phyloP scores from a whole-genome alignment of 106 monocot genomes.

The Agapanthus africanus region DNA sequence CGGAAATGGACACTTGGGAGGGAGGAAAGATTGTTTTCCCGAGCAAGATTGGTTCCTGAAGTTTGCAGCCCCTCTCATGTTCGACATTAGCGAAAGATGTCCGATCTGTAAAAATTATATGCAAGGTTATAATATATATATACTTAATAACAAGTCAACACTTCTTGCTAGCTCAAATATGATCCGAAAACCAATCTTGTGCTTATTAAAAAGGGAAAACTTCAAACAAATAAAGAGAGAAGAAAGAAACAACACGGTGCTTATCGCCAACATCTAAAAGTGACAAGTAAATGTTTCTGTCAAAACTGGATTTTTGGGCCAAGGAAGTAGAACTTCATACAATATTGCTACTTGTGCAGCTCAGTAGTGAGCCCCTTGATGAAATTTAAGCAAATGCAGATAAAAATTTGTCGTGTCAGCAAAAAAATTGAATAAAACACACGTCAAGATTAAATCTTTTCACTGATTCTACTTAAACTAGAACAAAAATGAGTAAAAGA shows the following conservation, averaged over 20 bases:
- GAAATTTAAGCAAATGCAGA: neutral
- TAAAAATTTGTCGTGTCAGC: neutral
- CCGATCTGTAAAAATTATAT: constrained; percentile 6
- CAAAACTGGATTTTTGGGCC: neutral
- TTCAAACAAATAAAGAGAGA: neutral
- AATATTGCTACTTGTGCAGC: neutral
- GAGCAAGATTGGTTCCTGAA: constrained; percentile 20
- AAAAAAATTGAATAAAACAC: neutral
- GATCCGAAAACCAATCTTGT: neutral
- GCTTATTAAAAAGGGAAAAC: neutral
- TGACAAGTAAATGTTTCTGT: too few relatives aligned
- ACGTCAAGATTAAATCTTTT: neutral
- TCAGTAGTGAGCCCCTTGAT: neutral
- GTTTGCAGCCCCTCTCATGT: constrained; percentile 25
- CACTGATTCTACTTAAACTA: neutral
- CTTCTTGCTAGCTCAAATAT: neutral
- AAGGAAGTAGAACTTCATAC: neutral
- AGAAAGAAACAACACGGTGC: neutral
- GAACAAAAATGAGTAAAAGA: neutral
- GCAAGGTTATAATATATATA: neutral
- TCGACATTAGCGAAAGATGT: constrained; percentile 27
- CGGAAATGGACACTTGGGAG: constrained; percentile 55
- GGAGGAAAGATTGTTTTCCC: constrained; percentile 66
- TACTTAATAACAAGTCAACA: neutral
- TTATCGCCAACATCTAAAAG: too few relatives aligned